Evolutionary conservation across 768 basidiomycete genomes (phyloP).

Genomic region (Gautieria morchelliformis): DNA sequence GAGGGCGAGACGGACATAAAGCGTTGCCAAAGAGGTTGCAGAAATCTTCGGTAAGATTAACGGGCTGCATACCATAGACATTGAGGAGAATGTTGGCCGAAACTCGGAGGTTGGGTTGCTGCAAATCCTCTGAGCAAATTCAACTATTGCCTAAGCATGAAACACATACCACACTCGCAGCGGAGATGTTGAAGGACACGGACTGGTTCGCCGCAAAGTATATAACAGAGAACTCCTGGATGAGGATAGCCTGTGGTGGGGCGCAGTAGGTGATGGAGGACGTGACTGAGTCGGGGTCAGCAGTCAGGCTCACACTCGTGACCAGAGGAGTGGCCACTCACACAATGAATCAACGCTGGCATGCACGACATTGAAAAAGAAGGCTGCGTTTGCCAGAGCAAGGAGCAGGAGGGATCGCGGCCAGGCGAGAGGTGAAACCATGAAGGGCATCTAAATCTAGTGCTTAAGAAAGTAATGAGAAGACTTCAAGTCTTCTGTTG

Average conservation of each 20-base stretch:
- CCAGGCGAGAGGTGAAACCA: slow-evolving; percentile 67
- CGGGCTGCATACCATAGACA: slow-evolving; percentile 75
- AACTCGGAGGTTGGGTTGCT: slow-evolving; percentile 73
- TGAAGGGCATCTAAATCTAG: slow-evolving; percentile 28
- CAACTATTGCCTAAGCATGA: background rate
- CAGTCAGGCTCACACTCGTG: background rate
- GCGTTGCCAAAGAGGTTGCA: slow-evolving; percentile 71
- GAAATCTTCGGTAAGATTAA: slow-evolving; percentile 82
- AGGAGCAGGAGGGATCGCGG: slow-evolving; percentile 44
- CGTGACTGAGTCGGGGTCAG: slow-evolving; percentile 43
- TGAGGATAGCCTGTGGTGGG: slow-evolving; percentile 68
- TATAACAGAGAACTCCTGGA: slow-evolving; percentile 66
- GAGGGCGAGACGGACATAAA: slow-evolving; percentile 73
- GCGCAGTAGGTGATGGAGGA: slow-evolving; percentile 84
- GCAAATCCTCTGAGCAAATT: slow-evolving; percentile 3
- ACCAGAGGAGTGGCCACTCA: slow-evolving; percentile 27
- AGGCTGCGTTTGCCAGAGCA: slow-evolving; percentile 22
- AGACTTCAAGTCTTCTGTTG: slow-evolving; percentile 4
- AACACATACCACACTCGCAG: slow-evolving; percentile 70
- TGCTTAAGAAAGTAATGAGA: background rate
- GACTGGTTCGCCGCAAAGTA: slow-evolving; percentile 66
- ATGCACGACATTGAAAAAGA: slow-evolving; percentile 29
- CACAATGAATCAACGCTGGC: slow-evolving; percentile 53
- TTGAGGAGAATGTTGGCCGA: slow-evolving; percentile 74
- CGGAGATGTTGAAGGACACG: slow-evolving; percentile 76